Evolutionary conservation across 345 rosid genomes (phyloP).

Genomic region (Sisymbrium altissimum): DNA sequence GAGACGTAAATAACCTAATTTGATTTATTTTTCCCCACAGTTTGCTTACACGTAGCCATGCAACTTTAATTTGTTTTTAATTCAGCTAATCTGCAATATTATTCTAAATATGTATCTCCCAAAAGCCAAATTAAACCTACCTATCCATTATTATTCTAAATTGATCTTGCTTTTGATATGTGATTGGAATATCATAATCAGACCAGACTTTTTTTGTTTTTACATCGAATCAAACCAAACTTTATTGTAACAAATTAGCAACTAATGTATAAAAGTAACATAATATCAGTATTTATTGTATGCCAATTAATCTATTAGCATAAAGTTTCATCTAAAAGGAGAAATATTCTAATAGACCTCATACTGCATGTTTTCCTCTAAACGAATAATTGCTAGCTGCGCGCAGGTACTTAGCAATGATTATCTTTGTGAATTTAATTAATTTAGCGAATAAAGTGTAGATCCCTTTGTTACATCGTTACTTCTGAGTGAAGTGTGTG

Average conservation of each 20-base stretch:
- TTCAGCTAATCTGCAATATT: neutral
- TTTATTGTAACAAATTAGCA: conserved; percentile 13
- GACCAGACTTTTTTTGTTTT: neutral
- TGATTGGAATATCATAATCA: neutral
- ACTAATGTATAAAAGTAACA: neutral
- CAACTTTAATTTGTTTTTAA: conserved; percentile 8
- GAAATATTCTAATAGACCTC: neutral
- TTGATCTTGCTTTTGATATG: conserved; percentile 3
- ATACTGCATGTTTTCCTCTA: neutral
- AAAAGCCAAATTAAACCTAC: conserved; percentile 18
- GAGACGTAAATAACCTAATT: conserved; percentile 22
- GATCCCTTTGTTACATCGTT: neutral
- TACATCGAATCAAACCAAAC: neutral
- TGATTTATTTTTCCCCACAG: neutral
- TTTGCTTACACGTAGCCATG: conserved; percentile 19
- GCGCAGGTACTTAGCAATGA: conserved; percentile 21
- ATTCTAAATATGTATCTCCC: neutral
- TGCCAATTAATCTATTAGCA: neutral
- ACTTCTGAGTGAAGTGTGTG: conserved; percentile 17
- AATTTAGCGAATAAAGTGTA: conserved; percentile 13
- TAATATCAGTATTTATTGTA: neutral
- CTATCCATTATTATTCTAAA: conserved; percentile 13
- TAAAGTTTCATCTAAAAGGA: neutral
- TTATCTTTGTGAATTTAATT: neutral
- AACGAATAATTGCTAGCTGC: conserved; percentile 1